Base-by-base conservation (phyloP, 2,329 filamentous ascomycete species). In the Fusarium falciforme region DNA sequence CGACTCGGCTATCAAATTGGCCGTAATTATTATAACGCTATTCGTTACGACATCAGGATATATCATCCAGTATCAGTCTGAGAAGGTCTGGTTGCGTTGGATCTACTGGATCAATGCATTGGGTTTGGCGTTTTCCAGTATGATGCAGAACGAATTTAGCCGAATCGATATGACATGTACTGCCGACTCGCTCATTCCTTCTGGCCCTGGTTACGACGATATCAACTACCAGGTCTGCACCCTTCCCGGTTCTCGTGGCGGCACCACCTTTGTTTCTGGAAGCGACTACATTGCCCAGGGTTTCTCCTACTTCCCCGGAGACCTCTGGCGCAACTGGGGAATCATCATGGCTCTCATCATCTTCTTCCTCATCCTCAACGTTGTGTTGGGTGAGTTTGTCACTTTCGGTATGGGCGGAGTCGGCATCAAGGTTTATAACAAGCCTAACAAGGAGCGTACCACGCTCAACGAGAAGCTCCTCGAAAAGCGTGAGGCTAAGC, bases 131-230 rank as follows among this genome's bases (percentile, higher is more conserved):
- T 97, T 98, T 79, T 89, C 92, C 27, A 27, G 27, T 27, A 82
- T 98, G 82, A 96, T 97, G 93, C 90, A 93, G 77, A 98, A 97
- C 78, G 95, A 98, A 79, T 97, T 98, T 77, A 87, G 88, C 38
- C 84, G 89, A 12, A 85, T 93, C 47, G 87, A 91, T 31, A 85
- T 97, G 80, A 90, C 88, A 0, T 98, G 95, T 78, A 89, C 89
- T 0, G 85, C 86, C 2, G 87, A 89, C 52, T 93, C 90, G 0
- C 84, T 97, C 6, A 87, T 97, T 22, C 94, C 94, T 0, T 89
- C 86, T 5, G 94, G 94, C 0, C 86, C 89, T 1, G 89, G 87
- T 1, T 97, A 97, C 76, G 85, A 84, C 67, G 87, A 95, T 69
- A 91, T 95, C 77, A 85, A 89, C 44, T 86, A 95, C 77, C 94